Percentiles rank a stretch among this genome's conserved stretches.
These are phyloP conservation scores for Combretum micranthum DNA, from an alignment of 345 rosid species.

Conservation along the genomic window DNA sequence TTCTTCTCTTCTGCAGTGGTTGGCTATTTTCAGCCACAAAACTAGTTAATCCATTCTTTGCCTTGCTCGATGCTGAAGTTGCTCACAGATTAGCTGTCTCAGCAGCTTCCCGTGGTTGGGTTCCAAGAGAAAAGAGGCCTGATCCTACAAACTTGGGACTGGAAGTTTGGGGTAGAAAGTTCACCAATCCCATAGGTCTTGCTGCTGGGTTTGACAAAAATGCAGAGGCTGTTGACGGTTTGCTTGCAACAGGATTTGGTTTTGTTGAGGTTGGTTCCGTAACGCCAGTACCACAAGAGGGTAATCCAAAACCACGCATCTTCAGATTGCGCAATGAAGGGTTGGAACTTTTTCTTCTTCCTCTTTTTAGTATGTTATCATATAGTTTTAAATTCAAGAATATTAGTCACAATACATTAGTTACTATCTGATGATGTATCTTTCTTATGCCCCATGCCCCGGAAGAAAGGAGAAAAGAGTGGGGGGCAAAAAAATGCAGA, in stretches of 20 bases:
- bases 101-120: conserved; percentile 97
- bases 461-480: neutral
- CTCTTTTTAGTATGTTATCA: conserved; percentile 1
- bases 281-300: conserved; percentile 95
- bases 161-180: conserved; percentile 95
- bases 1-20: conserved; percentile 45
- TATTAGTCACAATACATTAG: neutral
- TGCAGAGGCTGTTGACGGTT: conserved; percentile 92
- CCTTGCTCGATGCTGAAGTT: conserved; percentile 89
- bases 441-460: neutral
- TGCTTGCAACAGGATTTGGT: conserved; percentile 88
- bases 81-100: conserved; percentile 84
- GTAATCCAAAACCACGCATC: conserved; percentile 86
- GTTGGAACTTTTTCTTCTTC: conserved; percentile 30
- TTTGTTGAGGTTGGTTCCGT: conserved; percentile 98
- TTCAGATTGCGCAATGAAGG: conserved; percentile 80
- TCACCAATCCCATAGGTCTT: conserved; percentile 91
- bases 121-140: conserved; percentile 91
- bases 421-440: too few relatives aligned
- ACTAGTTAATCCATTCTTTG: conserved; percentile 89
- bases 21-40: conserved; percentile 93
- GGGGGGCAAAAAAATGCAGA: neutral
- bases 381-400: neutral
- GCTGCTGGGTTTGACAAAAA: conserved; percentile 99
- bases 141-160: conserved; percentile 71